These are phyloP conservation scores for Brassica nigra DNA, from an alignment of 345 rosid species.

Conservation along the genomic window DNA sequence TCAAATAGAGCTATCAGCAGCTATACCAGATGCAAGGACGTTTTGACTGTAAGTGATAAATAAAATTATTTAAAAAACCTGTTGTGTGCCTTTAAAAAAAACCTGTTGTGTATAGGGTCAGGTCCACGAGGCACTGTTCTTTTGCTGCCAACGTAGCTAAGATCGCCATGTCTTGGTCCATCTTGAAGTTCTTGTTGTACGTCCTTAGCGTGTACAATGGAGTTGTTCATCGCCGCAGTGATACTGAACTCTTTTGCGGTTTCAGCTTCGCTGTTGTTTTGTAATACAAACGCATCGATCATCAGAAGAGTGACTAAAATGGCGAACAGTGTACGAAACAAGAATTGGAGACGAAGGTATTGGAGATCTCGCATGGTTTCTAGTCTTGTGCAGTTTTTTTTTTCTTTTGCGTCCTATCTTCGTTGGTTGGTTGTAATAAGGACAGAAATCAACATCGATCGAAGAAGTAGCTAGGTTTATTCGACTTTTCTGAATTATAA, in stretches of 20 bases:
- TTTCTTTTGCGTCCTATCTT: background rate
- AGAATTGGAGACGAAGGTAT: slow-evolving; percentile 23
- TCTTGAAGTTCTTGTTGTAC: slow-evolving; percentile 29
- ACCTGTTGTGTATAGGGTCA: slow-evolving; percentile 99
- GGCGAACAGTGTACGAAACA: slow-evolving; percentile 21
- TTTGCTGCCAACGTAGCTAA: slow-evolving; percentile 65
- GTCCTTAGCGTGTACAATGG: background rate
- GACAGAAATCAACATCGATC: slow-evolving; percentile 14
- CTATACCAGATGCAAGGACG: background rate
- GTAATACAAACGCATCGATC: slow-evolving; percentile 31
- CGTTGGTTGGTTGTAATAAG: slow-evolving; percentile 18
- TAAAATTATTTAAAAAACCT: background rate
- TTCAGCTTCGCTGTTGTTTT: slow-evolving; percentile 17
- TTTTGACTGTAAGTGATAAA: slow-evolving; percentile 6
- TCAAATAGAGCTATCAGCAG: background rate
- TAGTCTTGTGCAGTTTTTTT: background rate
- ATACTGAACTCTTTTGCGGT: slow-evolving; percentile 11
- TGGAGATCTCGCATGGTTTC: slow-evolving; percentile 31
- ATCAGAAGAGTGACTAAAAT: slow-evolving; percentile 32
- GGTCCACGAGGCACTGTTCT: slow-evolving; percentile 92
- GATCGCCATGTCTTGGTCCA: slow-evolving; percentile 37
- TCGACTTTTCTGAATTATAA: slow-evolving; percentile 22
- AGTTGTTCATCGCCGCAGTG: slow-evolving; percentile 14
- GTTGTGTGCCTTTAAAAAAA: background rate
- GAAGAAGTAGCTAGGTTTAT: slow-evolving; percentile 4